Percentiles rank a stretch among this genome's conserved stretches.
phyloP scores from a whole-genome alignment of 805 yeast species.

The Monosporozyma siamensis region DNA sequence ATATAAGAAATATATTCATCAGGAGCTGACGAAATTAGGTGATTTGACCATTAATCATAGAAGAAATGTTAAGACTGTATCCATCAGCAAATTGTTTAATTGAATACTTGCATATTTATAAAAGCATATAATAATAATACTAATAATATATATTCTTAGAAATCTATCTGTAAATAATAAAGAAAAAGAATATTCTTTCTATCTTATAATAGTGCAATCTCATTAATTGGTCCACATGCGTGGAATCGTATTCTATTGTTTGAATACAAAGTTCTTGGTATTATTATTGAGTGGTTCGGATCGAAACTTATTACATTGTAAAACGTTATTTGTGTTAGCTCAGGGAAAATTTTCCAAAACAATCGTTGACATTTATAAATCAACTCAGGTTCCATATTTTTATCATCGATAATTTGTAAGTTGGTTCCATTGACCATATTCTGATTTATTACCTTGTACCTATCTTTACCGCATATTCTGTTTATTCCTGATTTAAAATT shows the following conservation, averaged over 20 bases:
- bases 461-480: neutral
- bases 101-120: too few relatives aligned
- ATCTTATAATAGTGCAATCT: conserved; percentile 1
- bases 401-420: conserved; percentile 3
- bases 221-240: neutral
- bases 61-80: neutral
- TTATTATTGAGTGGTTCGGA: conserved; percentile 7
- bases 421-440: neutral
- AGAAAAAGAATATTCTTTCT: too few relatives aligned
- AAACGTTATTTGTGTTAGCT: conserved; percentile 12
- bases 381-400: neutral
- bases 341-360: conserved; percentile 8
- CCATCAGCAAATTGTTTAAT: neutral
- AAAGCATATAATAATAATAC: too few relatives aligned
- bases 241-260: conserved; percentile 11
- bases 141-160: neutral
- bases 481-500: conserved; percentile 3
- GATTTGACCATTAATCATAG: conserved; percentile 4
- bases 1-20: conserved; percentile 9
- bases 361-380: conserved; percentile 6
- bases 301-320: conserved; percentile 7
- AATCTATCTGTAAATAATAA: neutral
- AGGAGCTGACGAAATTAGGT: conserved; percentile 7
- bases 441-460: too few relatives aligned
- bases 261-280: conserved; percentile 15